These are phyloP conservation scores for Ephemerocybe angulata DNA, from an alignment of 768 basidiomycete species.

Conservation along the genomic window DNA sequence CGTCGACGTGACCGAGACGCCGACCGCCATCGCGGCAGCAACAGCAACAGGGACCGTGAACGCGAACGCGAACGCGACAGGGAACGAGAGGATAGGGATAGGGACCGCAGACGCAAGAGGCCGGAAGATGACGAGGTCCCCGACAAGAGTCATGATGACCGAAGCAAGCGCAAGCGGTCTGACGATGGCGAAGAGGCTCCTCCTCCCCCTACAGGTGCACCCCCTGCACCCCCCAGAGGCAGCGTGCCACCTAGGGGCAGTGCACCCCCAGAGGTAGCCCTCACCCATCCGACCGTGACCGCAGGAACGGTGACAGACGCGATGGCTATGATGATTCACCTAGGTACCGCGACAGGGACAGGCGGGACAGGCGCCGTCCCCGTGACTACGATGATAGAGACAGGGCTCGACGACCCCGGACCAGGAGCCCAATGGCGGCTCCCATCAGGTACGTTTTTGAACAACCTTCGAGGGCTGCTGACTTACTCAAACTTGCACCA, in stretches of 20 bases:
- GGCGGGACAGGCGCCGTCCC: slow-evolving; percentile 37
- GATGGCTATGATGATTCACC: slow-evolving; percentile 60
- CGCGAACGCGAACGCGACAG: slow-evolving; percentile 51
- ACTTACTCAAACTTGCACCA: slow-evolving; percentile 54
- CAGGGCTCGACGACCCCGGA: slow-evolving; percentile 30
- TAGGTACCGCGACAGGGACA: slow-evolving; percentile 33
- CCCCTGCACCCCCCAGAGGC: slow-evolving; percentile 40
- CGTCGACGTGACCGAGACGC: slow-evolving; percentile 50
- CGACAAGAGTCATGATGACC: slow-evolving; percentile 44
- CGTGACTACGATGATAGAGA: slow-evolving; percentile 40
- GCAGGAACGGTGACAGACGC: slow-evolving; percentile 42
- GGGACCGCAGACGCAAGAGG: slow-evolving; percentile 44
- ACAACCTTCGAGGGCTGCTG: no score
- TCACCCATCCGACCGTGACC: slow-evolving; percentile 53
- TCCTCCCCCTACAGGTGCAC: slow-evolving; percentile 34
- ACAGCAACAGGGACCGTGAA: slow-evolving; percentile 53
- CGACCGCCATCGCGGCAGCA: slow-evolving; percentile 45
- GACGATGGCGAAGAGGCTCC: slow-evolving; percentile 50
- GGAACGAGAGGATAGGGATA: slow-evolving; percentile 49
- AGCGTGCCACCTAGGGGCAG: no score
- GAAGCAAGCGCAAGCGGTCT: slow-evolving; percentile 60
- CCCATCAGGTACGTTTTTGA: slow-evolving; percentile 38
- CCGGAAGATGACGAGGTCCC: slow-evolving; percentile 29
- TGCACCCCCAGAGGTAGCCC: slow-evolving; percentile 50
- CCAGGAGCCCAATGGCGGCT: slow-evolving; percentile 41